These are phyloP conservation scores for Komagataella mondaviorum DNA, from an alignment of 805 yeast species.

Conservation along the genomic window DNA sequence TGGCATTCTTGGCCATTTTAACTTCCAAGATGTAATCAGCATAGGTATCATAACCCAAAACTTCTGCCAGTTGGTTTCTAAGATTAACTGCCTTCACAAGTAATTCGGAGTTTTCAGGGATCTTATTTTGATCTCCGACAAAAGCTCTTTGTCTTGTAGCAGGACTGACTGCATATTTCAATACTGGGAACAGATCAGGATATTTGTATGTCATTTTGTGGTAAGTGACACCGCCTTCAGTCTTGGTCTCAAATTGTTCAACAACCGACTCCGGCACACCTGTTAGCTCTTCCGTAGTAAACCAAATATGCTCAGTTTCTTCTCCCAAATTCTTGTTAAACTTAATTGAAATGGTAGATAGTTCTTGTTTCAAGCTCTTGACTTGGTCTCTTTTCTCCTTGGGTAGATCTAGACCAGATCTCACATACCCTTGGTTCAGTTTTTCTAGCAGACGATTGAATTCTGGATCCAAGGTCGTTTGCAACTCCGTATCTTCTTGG, in stretches of 20 bases:
- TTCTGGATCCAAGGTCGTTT: constrained; percentile 30
- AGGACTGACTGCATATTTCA: constrained; percentile 52
- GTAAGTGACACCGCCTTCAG: constrained; percentile 9
- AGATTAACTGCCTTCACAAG: constrained; percentile 45
- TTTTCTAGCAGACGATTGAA: constrained; percentile 45
- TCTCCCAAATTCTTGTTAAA: constrained; percentile 60
- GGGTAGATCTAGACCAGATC: constrained; percentile 59
- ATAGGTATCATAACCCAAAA: constrained; percentile 55
- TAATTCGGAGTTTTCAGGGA: constrained; percentile 48
- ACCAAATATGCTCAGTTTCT: constrained; percentile 46
- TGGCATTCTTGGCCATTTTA: constrained; percentile 66
- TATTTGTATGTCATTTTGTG: constrained; percentile 67
- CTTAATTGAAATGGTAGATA: constrained; percentile 41
- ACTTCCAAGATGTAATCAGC: constrained; percentile 64
- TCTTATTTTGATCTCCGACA: constrained; percentile 56
- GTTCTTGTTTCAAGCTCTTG: constrained; percentile 41
- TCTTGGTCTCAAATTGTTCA: constrained; percentile 32
- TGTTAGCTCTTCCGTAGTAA: constrained; percentile 49
- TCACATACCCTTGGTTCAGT: constrained; percentile 37
- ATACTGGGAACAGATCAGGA: constrained; percentile 69
- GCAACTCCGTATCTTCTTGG: constrained; percentile 11
- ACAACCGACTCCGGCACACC: constrained; percentile 63
- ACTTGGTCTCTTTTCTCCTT: constrained; percentile 39
- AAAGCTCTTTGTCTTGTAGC: constrained; percentile 57
- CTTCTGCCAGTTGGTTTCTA: constrained; percentile 47